Percentiles rank a stretch among this genome's conserved stretches.
Evolutionary conservation across 2,329 filamentous ascomycete genomes (phyloP).

Genomic region (Apiospora marii): DNA sequence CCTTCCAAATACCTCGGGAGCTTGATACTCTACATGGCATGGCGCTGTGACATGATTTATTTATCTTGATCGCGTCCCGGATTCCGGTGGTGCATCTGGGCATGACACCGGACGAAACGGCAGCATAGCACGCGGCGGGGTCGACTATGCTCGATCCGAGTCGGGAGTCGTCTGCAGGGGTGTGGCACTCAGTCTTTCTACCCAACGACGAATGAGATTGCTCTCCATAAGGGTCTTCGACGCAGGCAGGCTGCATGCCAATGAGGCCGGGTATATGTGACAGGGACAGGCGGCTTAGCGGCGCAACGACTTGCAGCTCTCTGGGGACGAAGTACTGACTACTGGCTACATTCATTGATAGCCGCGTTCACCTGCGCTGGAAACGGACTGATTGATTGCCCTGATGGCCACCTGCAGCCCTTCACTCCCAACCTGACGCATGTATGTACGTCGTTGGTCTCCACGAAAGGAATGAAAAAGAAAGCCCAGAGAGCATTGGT

Average conservation of each 20-base stretch:
- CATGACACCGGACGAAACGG: constrained; percentile 21
- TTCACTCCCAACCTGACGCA: background rate
- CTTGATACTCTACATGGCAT: background rate
- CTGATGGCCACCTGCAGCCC: background rate
- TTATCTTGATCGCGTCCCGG: constrained; percentile 1
- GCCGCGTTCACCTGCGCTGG: background rate
- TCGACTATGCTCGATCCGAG: constrained; percentile 15
- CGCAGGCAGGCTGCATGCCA: constrained; percentile 17
- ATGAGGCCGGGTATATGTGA: constrained; percentile 2
- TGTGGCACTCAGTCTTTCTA: background rate
- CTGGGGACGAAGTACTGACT: background rate
- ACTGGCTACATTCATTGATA: background rate
- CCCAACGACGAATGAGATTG: constrained; percentile 12
- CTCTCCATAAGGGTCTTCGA: constrained; percentile 1
- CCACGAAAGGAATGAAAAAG: background rate
- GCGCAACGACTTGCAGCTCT: background rate
- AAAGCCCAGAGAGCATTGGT: background rate
- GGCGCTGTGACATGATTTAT: constrained; percentile 6
- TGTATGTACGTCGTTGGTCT: background rate
- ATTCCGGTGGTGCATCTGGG: constrained; percentile 8
- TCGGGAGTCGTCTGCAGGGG: background rate
- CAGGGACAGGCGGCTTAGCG: constrained; percentile 16
- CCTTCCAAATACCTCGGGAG: constrained; percentile 5
- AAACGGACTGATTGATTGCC: background rate
- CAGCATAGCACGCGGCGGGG: constrained; percentile 2